phyloP scores from a whole-genome alignment of 1,284 basidiomycete genomes.

The Ustilago xerochloae region DNA sequence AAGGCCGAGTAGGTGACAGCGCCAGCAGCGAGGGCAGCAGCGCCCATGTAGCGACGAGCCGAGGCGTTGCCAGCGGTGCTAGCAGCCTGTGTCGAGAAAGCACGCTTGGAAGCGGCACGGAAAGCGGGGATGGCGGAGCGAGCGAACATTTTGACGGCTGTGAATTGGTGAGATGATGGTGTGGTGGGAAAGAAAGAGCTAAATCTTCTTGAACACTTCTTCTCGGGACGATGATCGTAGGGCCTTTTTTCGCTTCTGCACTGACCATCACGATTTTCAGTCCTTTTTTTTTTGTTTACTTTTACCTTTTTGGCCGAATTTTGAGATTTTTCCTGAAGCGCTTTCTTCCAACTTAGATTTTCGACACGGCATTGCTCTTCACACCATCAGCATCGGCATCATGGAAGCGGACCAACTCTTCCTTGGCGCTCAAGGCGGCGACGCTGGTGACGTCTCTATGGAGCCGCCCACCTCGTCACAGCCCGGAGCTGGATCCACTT shows the following conservation, averaged over 20 bases:
- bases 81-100: conserved; percentile 49
- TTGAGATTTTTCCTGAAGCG: background rate
- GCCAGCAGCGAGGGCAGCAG: conserved; percentile 47
- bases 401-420: conserved; percentile 37
- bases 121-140: conserved; percentile 43
- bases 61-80: conserved; percentile 24
- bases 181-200: background rate
- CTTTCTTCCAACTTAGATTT: background rate
- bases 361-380: background rate
- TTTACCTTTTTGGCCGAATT: background rate
- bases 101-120: conserved; percentile 49
- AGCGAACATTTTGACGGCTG: conserved; percentile 35
- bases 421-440: conserved; percentile 16
- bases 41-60: conserved; percentile 45
- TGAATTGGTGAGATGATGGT: background rate
- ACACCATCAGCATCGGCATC: conserved; percentile 2
- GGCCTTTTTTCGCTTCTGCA: conserved; percentile 6
- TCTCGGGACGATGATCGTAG: conserved; percentile 1
- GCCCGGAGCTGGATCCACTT: conserved; percentile 4
- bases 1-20: conserved; percentile 45
- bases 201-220: background rate
- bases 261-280: conserved; percentile 13
- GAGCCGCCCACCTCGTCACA: background rate
- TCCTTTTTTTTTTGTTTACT: background rate
- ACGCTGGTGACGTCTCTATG: conserved; percentile 16